Evolutionary conservation across 164 flowering plant species (phyloP).

Genomic region (Umbellularia californica): DNA sequence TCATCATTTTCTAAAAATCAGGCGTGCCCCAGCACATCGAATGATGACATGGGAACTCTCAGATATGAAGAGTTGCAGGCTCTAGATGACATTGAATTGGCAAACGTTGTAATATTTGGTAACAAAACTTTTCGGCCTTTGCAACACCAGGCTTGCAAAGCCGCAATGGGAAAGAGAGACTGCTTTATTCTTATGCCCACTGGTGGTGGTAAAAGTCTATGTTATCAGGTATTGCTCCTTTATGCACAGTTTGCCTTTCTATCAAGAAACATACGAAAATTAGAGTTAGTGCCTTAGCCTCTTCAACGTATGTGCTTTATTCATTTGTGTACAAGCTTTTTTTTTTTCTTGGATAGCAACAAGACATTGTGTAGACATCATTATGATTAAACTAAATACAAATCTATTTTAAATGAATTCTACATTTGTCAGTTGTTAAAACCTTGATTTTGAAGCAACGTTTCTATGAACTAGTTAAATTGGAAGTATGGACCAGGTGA

Average conservation of each 20-base stretch:
- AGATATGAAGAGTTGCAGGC: conserved; percentile 65
- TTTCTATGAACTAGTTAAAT: too few species aligned
- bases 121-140: conserved; percentile 67
- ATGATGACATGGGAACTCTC: conserved; percentile 29
- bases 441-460: too few species aligned
- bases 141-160: conserved; percentile 88
- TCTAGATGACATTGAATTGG: conserved; percentile 82
- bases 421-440: too few species aligned
- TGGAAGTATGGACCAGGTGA: too few species aligned
- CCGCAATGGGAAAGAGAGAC: conserved; percentile 55
- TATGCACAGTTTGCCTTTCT: background rate
- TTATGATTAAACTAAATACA: too few species aligned
- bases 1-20: conserved; percentile 33
- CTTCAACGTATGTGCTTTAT: too few species aligned
- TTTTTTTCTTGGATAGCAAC: too few species aligned
- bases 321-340: too few species aligned
- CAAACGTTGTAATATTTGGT: conserved; percentile 95
- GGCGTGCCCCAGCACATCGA: conserved; percentile 15
- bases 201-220: conserved; percentile 95
- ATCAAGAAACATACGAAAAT: background rate
- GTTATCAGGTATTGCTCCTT: conserved; percentile 66
- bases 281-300: too few species aligned
- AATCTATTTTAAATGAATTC: too few species aligned
- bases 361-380: too few species aligned
- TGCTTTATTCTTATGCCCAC: conserved; percentile 98